phyloP scores from a whole-genome alignment of 2,329 filamentous ascomycete species.

The Colletotrichum australisinense region DNA sequence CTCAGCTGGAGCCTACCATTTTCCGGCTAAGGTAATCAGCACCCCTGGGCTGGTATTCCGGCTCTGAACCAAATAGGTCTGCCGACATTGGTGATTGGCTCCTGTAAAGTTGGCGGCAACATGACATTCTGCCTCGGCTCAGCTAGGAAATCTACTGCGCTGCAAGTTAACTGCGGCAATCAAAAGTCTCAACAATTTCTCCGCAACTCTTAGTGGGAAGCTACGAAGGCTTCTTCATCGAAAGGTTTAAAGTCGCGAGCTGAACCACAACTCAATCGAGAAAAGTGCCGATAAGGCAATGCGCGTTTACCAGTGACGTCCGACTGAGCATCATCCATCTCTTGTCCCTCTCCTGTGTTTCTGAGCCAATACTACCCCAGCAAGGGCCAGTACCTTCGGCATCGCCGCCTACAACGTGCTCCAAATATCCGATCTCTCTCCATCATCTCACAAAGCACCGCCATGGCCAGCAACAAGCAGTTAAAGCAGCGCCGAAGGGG shows the following conservation, averaged over 20 bases:
- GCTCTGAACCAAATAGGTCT: background rate
- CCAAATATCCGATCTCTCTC: background rate
- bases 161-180: background rate
- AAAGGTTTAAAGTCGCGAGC: conserved; percentile 9
- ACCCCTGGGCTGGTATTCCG: background rate
- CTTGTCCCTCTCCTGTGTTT: background rate
- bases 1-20: background rate
- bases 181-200: background rate
- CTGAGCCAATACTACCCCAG: background rate
- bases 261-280: conserved; percentile 6
- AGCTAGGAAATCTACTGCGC: background rate
- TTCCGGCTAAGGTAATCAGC: no score
- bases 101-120: background rate
- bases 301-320: background rate
- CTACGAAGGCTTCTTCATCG: conserved; percentile 1
- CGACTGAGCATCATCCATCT: background rate
- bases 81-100: background rate
- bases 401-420: background rate
- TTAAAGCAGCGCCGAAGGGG: conserved; percentile 72
- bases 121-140: conserved; percentile 16
- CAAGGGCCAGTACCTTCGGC: background rate
- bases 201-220: conserved; percentile 13
- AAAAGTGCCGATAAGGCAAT: background rate
- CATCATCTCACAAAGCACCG: conserved; percentile 4
- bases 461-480: conserved; percentile 28